Evolutionary conservation across 352 stramenopile species (phyloP), one percentile per base, ranked within the genome.

Genomic region (Phytophthora lateralis): DNA sequence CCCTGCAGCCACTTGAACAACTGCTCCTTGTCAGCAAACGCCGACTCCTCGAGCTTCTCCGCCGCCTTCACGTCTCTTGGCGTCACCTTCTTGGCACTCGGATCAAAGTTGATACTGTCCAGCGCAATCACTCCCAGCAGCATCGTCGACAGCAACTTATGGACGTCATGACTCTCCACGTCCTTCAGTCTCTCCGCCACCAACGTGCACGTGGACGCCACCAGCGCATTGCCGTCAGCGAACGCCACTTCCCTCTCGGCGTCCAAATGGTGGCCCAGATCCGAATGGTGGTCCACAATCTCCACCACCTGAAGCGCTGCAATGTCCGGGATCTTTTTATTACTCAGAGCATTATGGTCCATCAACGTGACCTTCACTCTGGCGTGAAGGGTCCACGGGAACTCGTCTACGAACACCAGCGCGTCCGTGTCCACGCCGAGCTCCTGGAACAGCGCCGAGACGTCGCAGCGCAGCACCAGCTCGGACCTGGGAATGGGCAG

Each of bases 201-300:
- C n/a, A 95, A 55, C 26, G 85, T 93, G 60, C 85, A 95, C 12
- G 61, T 88, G 32, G 80, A 91, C 29, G 82, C 85, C 15, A 92
- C 83, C 2, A 92, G 67, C 17, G 85, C 85, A 20, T 85, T 76
- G 12, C 78, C 82, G 30, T 90, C 49, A 1, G 76, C 66, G 57
- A 95, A 95, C 5, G 83, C 86, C 60, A 95, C 82, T 26, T 91
- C 75, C 10, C 86, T 71, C 24, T 67, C 8, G 0, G 69, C 81
- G 12, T 72, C 24, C 11, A 63, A 30, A 38, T 95, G 82, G 42
- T 71, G 58, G 30, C 76, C 66, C 17, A 85, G 42, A 63, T 95
- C 86, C 57, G 75, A 80, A 63, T 95, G 86, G 57, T 95, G 83
- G 52, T 95, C 86, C 39, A 93, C 41, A 60, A 95, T 93, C 69